Evolutionary conservation across 1,284 basidiomycete species (phyloP).

Genomic region (Takashimella tepidaria): DNA sequence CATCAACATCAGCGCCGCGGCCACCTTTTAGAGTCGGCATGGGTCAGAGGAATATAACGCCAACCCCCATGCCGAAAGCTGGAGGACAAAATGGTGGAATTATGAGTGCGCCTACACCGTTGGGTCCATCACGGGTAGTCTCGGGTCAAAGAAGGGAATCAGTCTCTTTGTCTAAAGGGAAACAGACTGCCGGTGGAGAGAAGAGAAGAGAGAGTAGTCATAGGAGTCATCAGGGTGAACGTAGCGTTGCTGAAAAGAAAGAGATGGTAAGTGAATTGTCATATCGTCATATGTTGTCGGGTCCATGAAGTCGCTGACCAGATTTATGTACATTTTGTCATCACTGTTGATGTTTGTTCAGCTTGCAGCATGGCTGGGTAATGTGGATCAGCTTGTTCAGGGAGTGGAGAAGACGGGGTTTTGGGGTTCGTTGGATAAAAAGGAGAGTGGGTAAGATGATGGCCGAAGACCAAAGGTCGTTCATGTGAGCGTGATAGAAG

Average conservation of each 20-base stretch:
- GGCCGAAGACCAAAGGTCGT: no score
- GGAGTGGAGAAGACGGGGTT: conserved; percentile 75
- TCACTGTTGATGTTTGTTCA: conserved; percentile 9
- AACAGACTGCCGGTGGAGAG: neutral
- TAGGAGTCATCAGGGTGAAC: conserved; percentile 5
- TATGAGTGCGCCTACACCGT: conserved; percentile 6
- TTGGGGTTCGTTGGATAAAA: conserved; percentile 56
- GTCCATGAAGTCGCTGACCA: no score
- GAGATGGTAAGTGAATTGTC: conserved; percentile 55
- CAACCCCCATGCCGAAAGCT: neutral
- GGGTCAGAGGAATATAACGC: neutral
- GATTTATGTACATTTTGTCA: neutral
- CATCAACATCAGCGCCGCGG: neutral
- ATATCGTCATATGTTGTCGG: no score
- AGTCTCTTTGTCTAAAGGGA: neutral
- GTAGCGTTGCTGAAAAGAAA: conserved; percentile 74
- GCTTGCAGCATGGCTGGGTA: conserved; percentile 72
- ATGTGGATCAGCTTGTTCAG: conserved; percentile 79
- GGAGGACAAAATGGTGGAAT: no score
- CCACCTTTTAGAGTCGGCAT: no score
- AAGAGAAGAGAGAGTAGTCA: conserved; percentile 1
- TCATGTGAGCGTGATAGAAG: no score
- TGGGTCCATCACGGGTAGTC: conserved; percentile 19
- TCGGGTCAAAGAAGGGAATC: conserved; percentile 6
- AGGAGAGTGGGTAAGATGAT: no score